Base-by-base conservation (phyloP, 495 filamentous ascomycete genomes). In the Aspergillus steynii region DNA sequence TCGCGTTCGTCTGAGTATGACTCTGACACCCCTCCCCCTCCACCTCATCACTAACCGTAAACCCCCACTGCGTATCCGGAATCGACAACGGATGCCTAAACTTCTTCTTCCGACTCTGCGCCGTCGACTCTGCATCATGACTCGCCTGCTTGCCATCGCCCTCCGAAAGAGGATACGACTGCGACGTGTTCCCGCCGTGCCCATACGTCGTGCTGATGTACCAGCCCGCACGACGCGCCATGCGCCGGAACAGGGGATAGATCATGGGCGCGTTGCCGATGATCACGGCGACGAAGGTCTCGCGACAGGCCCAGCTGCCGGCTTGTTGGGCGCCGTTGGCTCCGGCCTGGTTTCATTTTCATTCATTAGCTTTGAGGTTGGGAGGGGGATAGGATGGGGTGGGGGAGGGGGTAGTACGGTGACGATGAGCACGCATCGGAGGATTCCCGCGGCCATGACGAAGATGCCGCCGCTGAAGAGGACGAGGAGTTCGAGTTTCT, bases 181-280 rank as follows among this genome's bases (percentile, higher is more conserved):
- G 68, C 15, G 70, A 67, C 31, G 31, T 5, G 15, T 8, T 20
- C 1, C 57, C 65, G 20, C 63, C 55, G 0, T 65, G 60, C 9
- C 53, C 59, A 47, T 58, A 56, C 15, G 47, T 59, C 29, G 68
- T 66, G 7, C 65, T 65, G 14, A 75, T 59, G 50, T 72, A 75
- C 5, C 68, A 32, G 3, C 73, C 74, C 0, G 72, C 72, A 27
- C 71, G 74, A 27, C 67, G 71, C 29, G 68, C 67, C 15, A 73
- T 53, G 2, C 78, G 71, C 2, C 77, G 77, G 60, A 82, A 64
- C 7, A 85, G n/a, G n/a, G n/a, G n/a, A n/a, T 85, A 84, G 42
- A 88, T 74, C 81, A 87, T 86, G 6, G 85, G 85, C 26, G 82
- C 67, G 66, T 87, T 88, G 61, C 80, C 80, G 56, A 87, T 78